Percentiles rank a stretch among this genome's conserved stretches.
These are phyloP conservation scores for Fusarium brevicatenulatum DNA, from an alignment of 2,329 filamentous ascomycete species.

Conservation along the genomic window DNA sequence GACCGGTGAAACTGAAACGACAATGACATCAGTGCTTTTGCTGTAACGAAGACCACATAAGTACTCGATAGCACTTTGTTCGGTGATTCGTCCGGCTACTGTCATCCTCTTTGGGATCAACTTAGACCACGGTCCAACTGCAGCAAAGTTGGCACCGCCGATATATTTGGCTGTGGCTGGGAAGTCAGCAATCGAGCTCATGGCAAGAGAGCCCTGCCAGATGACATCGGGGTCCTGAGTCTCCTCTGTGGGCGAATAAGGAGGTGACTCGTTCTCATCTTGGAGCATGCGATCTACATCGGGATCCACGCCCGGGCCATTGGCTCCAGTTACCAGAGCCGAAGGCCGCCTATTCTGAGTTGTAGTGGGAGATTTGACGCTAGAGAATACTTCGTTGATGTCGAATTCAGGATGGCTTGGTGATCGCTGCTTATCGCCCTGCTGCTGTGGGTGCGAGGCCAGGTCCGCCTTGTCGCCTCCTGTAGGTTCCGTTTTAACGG, in stretches of 20 bases:
- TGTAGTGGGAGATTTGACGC: conserved; percentile 77
- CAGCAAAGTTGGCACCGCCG: conserved; percentile 80
- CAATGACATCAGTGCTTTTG: conserved; percentile 82
- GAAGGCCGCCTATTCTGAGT: conserved; percentile 60
- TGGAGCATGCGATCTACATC: conserved; percentile 91
- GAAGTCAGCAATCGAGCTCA: conserved; percentile 82
- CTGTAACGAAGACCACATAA: conserved; percentile 88
- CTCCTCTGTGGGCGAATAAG: conserved; percentile 84
- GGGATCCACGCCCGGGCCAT: conserved; percentile 77
- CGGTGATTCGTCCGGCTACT: conserved; percentile 83
- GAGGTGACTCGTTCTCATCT: conserved; percentile 81
- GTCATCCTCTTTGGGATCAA: conserved; percentile 76
- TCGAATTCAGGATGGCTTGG: conserved; percentile 74
- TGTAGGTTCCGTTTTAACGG: conserved; percentile 51
- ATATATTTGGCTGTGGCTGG: conserved; percentile 82
- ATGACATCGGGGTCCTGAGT: conserved; percentile 74
- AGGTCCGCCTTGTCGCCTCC: conserved; percentile 40
- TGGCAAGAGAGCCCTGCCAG: conserved; percentile 80
- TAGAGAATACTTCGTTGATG: conserved; percentile 86
- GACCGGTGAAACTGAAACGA: conserved; percentile 76
- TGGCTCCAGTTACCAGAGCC: conserved; percentile 56
- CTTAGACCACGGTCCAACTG: conserved; percentile 74
- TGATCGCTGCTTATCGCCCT: conserved; percentile 60
- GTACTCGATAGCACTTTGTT: conserved; percentile 87
- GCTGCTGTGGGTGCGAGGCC: conserved; percentile 49